These are phyloP conservation scores for Farysia itapuensis DNA, from an alignment of 1,284 basidiomycete species.

Conservation along the genomic window DNA sequence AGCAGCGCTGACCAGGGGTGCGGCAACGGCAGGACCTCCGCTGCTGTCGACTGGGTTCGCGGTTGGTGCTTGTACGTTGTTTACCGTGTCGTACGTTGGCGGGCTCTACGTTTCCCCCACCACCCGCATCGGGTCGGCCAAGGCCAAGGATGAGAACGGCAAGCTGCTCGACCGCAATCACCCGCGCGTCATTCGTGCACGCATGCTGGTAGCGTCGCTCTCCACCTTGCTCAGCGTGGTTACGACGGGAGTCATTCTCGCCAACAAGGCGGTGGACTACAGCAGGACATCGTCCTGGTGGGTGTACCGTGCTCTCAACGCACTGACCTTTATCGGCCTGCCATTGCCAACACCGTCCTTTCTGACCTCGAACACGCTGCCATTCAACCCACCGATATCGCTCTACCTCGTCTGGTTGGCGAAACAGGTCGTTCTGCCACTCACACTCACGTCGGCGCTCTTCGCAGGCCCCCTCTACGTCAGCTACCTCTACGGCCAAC, in stretches of 20 bases:
- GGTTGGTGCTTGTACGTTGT: slow-evolving; percentile 30
- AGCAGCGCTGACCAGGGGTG: too few relatives aligned
- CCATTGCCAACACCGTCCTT: slow-evolving; percentile 32
- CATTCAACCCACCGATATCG: slow-evolving; percentile 22
- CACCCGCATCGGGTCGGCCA: slow-evolving; percentile 13
- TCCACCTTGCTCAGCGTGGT: slow-evolving; percentile 13
- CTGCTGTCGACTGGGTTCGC: slow-evolving; percentile 15
- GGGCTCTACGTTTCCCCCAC: slow-evolving; percentile 62
- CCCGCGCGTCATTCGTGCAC: slow-evolving; percentile 28
- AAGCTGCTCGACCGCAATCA: slow-evolving; percentile 30
- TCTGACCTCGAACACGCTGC: slow-evolving; percentile 28
- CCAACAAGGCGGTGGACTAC: slow-evolving; percentile 3
- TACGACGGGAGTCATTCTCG: slow-evolving; percentile 10
- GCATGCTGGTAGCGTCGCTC: slow-evolving; percentile 30
- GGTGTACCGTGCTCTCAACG: slow-evolving; percentile 13
- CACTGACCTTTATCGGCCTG: slow-evolving; percentile 34
- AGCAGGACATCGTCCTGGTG: not conserved
- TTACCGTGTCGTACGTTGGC: slow-evolving; percentile 63
- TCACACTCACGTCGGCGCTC: slow-evolving; percentile 70
- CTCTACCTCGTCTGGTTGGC: slow-evolving; percentile 2
- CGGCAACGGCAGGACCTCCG: too few relatives aligned
- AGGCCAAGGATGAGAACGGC: slow-evolving; percentile 9
- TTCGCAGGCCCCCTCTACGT: slow-evolving; percentile 81
- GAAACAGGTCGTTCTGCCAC: slow-evolving; percentile 3
- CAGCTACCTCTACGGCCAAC: slow-evolving; percentile 64